Evolutionary conservation across 164 flowering plant species (phyloP).

Genomic region (Umbilicus rupestris): DNA sequence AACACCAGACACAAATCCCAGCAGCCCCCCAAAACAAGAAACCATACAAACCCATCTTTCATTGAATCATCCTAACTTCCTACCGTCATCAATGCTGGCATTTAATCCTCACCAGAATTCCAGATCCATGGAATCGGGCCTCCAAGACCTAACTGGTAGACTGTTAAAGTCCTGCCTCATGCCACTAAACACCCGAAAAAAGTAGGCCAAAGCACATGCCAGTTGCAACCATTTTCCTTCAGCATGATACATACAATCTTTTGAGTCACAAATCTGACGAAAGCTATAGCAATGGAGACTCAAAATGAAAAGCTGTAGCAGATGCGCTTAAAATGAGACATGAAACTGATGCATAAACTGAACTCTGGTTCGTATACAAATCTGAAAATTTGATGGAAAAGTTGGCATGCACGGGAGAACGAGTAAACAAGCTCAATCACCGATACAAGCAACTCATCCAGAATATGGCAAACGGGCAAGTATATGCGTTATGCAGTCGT

Average conservation of each 20-base stretch:
- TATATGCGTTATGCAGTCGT: background rate
- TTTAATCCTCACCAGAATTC: too few species aligned
- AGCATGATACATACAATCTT: background rate
- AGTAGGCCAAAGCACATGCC: background rate
- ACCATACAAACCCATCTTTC: background rate
- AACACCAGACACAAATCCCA: background rate
- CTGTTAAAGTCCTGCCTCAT: background rate
- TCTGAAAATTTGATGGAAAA: background rate
- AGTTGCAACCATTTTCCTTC: background rate
- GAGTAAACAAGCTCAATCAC: background rate
- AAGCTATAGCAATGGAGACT: background rate
- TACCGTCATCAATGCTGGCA: background rate
- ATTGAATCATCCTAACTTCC: background rate
- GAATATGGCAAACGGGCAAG: background rate
- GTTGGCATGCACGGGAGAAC: slow-evolving; percentile 2
- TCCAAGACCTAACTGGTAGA: background rate
- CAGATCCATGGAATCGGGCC: background rate
- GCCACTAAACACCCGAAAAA: background rate
- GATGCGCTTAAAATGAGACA: background rate
- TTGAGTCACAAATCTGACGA: background rate
- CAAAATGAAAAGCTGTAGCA: too few species aligned
- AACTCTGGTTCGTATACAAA: background rate
- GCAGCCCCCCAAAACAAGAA: background rate
- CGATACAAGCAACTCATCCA: background rate
- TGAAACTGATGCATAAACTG: background rate